Percentiles rank a stretch among this genome's conserved stretches.
Evolutionary conservation across 371 early-diverging fungal genomes (phyloP).

Genomic region (Actinomortierella ambigua): DNA sequence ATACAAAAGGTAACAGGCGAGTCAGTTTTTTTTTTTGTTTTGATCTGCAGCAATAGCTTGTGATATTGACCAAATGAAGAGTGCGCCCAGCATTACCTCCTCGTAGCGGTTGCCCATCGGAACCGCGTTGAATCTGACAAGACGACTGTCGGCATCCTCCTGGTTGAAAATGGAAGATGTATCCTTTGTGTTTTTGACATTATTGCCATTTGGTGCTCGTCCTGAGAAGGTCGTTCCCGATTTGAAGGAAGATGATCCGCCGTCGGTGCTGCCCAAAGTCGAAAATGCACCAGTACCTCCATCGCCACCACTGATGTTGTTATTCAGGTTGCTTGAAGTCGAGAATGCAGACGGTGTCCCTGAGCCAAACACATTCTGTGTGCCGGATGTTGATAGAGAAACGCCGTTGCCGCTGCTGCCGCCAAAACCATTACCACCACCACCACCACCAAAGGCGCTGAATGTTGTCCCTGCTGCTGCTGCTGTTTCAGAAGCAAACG

Average conservation of each 20-base stretch:
- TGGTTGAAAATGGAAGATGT: neutral
- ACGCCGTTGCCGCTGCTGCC: neutral
- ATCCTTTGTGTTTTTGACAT: neutral
- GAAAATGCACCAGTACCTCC: conserved; percentile 13
- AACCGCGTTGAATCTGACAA: conserved; percentile 29
- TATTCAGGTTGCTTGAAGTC: neutral
- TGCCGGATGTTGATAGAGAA: neutral
- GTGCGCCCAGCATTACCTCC: conserved; percentile 36
- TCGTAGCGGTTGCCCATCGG: conserved; percentile 27
- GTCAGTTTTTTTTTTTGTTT: neutral
- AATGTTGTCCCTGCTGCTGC: neutral
- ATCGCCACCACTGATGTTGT: neutral
- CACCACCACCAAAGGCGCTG: neutral
- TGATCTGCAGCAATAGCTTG: neutral
- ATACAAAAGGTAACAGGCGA: neutral
- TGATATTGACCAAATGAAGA: neutral
- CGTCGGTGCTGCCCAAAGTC: neutral
- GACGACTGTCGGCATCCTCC: conserved; percentile 32
- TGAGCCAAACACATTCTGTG: neutral
- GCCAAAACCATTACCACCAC: neutral
- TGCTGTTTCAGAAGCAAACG: neutral
- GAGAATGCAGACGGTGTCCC: neutral
- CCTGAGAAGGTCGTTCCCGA: neutral
- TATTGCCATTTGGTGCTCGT: neutral
- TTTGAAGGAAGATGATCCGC: neutral